phyloP scores from a whole-genome alignment of 306 rosid genomes.

The Spatholobus suberectus region DNA sequence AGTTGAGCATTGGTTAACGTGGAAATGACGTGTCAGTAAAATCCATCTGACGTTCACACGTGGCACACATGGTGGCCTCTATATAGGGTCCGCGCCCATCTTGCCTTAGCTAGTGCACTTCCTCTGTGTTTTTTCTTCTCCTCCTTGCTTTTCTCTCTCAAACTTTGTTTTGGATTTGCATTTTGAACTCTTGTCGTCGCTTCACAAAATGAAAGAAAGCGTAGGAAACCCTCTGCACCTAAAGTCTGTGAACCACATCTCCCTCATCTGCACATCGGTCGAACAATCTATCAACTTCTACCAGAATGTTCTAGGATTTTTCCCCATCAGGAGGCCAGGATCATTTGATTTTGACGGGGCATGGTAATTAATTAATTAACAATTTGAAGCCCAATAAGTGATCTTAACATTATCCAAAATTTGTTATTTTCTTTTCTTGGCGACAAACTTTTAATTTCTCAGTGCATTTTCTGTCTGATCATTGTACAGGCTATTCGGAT shows the following conservation, averaged over 20 bases:
- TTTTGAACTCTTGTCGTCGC: neutral
- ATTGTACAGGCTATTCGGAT: constrained; percentile 72
- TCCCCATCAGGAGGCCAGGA: constrained; percentile 87
- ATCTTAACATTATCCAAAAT: no score
- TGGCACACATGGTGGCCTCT: constrained; percentile 26
- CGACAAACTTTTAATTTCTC: no score
- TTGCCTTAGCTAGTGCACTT: neutral
- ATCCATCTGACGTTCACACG: constrained; percentile 29
- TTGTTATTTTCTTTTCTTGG: no score
- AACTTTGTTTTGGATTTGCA: neutral
- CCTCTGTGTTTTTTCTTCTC: neutral
- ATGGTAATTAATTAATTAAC: constrained; percentile 53
- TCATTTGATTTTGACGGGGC: constrained; percentile 89
- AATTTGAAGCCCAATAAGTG: no score
- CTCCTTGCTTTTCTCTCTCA: neutral
- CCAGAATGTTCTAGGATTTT: constrained; percentile 80
- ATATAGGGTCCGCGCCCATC: constrained; percentile 23
- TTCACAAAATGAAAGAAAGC: constrained; percentile 64
- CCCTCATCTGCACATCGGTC: constrained; percentile 70
- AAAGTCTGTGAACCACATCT: constrained; percentile 87
- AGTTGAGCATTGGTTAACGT: constrained; percentile 25
- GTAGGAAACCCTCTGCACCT: constrained; percentile 81
- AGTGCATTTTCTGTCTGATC: neutral
- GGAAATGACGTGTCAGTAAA: constrained; percentile 39
- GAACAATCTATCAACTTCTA: constrained; percentile 75